Conservation (phyloP, 208 protist genomes). For the Herpetomonas samuelpessoai region DNA sequence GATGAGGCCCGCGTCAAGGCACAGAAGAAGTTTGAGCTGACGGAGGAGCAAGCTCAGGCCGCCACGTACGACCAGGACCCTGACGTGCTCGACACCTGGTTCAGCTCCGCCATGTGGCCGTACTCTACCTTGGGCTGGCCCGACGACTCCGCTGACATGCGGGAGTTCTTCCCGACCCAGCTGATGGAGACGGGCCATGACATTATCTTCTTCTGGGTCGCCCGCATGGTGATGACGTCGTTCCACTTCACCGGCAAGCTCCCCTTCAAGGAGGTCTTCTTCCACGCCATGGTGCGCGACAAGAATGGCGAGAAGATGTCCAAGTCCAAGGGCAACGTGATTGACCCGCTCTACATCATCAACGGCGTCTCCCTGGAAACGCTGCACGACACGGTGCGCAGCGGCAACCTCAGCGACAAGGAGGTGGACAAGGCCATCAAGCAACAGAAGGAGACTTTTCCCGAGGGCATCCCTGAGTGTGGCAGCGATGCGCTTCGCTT, state of each 20-base stretch:
- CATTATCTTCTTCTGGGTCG: constrained; percentile 99
- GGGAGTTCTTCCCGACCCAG: constrained; percentile 96
- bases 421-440: constrained; percentile 92
- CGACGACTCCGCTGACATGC: constrained; percentile 86
- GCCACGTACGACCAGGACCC: constrained; percentile 94
- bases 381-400: constrained; percentile 91
- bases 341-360: constrained; percentile 99
- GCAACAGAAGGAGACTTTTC: constrained; percentile 94
- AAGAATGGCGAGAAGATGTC: constrained; percentile 99
- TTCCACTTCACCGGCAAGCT: constrained; percentile 94
- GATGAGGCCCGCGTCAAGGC: constrained; percentile 95
- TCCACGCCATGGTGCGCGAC: constrained; percentile 99
- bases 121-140: constrained; percentile 98
- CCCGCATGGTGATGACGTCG: constrained; percentile 99
- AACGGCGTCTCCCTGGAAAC: constrained; percentile 94
- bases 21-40: constrained; percentile 75
- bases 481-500: constrained; percentile 99
- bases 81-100: constrained; percentile 99
- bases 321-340: constrained; percentile 99
- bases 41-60: constrained; percentile 47
- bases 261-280: constrained; percentile 97
- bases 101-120: constrained; percentile 99
- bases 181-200: constrained; percentile 99
- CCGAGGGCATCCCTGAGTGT: constrained; percentile 96
- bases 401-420: constrained; percentile 93